Percentiles rank a stretch among this genome's conserved stretches.
Conservation (phyloP, 108 stramenopile species). For the Hondaea fermentalgiana region DNA sequence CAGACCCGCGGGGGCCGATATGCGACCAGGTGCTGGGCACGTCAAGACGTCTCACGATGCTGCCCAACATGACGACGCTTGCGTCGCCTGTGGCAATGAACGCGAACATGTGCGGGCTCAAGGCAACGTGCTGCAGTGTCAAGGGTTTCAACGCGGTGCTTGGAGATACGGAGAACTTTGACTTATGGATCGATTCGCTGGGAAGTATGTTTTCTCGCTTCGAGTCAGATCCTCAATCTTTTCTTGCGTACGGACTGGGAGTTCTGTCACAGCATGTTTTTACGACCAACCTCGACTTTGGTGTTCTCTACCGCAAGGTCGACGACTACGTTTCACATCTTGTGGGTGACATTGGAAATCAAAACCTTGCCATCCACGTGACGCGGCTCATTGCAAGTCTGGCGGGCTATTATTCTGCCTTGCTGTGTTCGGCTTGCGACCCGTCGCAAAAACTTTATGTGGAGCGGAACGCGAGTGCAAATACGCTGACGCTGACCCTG, state of each 20-base stretch:
- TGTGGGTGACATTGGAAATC: background rate
- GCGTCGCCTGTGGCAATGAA: background rate
- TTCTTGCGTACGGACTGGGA: background rate
- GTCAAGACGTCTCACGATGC: background rate
- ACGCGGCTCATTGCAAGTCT: background rate
- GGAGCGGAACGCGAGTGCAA: background rate
- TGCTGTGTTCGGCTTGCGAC: background rate
- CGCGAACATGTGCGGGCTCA: background rate
- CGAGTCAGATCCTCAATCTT: background rate
- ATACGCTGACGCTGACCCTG: background rate
- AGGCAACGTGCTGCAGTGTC: background rate
- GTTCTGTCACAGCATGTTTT: background rate
- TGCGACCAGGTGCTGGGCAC: background rate
- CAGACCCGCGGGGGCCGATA: background rate
- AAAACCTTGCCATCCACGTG: background rate
- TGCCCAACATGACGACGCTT: background rate
- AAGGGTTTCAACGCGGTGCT: background rate
- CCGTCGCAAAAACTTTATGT: background rate
- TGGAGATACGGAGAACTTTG: background rate
- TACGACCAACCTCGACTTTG: background rate
- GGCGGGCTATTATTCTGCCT: background rate
- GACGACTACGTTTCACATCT: background rate
- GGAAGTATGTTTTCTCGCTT: background rate
- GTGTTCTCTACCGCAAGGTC: background rate
- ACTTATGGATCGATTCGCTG: background rate